Evolutionary conservation across 768 basidiomycete species (phyloP).

Genomic region (Zangia roseola): DNA sequence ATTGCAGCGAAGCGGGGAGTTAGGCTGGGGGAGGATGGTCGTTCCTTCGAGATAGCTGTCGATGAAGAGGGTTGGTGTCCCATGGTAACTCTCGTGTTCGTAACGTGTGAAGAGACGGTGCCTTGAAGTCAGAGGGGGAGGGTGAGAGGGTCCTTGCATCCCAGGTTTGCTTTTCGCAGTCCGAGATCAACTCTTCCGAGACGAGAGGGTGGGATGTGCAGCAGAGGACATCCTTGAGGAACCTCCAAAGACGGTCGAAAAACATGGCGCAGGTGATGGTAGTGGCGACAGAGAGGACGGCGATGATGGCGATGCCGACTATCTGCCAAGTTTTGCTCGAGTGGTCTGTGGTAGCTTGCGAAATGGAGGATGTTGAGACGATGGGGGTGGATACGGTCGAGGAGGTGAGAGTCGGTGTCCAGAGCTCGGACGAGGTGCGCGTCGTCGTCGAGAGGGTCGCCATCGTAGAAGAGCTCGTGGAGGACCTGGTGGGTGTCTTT

Average conservation of each 20-base stretch:
- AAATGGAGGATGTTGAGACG: conserved; percentile 7
- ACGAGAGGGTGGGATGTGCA: conserved; percentile 35
- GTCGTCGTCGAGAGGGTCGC: neutral
- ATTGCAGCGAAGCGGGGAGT: neutral
- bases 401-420: neutral
- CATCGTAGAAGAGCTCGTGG: too few species aligned
- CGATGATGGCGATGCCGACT: conserved; percentile 64
- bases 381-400: neutral
- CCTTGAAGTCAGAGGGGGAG: conserved; percentile 4
- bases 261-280: conserved; percentile 59
- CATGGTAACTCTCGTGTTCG: conserved; percentile 26
- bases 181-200: conserved; percentile 58
- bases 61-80: conserved; percentile 18
- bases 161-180: conserved; percentile 64
- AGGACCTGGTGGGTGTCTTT: neutral
- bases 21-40: conserved; percentile 9
- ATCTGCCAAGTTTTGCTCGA: conserved; percentile 63
- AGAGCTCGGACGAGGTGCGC: neutral
- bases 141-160: conserved; percentile 30
- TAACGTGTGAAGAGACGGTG: neutral
- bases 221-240: conserved; percentile 50
- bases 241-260: conserved; percentile 71
- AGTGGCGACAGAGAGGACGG: conserved; percentile 56
- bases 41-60: conserved; percentile 22
- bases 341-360: conserved; percentile 29